Conservation (phyloP, 139 green algal genomes). For the Chlamydomonas schloesseri region DNA sequence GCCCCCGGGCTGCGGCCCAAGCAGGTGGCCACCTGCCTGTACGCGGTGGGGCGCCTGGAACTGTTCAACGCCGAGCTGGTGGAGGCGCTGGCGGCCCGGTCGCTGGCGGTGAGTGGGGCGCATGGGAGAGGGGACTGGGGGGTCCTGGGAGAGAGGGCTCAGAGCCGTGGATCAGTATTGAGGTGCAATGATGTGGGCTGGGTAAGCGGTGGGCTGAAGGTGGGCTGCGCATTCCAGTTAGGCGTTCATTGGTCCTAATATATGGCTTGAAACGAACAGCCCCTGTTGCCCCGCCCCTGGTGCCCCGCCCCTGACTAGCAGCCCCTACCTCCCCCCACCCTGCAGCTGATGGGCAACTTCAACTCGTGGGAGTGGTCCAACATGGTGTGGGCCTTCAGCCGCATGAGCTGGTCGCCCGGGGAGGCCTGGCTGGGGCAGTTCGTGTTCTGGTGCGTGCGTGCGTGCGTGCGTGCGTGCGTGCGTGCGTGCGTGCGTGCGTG, state of each 20-base stretch:
- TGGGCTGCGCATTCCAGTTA: too few relatives aligned
- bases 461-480: background rate
- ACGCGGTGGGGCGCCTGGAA: constrained; percentile 45
- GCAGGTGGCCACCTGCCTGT: constrained; percentile 37
- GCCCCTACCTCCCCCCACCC: background rate
- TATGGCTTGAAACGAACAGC: too few relatives aligned
- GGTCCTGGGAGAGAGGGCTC: background rate
- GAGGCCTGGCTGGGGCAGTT: constrained; percentile 28
- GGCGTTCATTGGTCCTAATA: too few relatives aligned
- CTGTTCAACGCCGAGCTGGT: constrained; percentile 51
- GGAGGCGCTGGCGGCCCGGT: background rate
- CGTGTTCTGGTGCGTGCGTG: constrained; percentile 16
- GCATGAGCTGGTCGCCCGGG: constrained; percentile 36
- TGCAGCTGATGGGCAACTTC: constrained; percentile 41
- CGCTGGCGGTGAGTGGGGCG: background rate
- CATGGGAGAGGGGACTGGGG: background rate
- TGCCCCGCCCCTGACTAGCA: background rate
- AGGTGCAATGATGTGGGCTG: too few relatives aligned
- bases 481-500: background rate
- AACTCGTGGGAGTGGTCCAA: constrained; percentile 26
- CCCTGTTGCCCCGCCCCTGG: too few relatives aligned
- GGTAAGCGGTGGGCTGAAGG: too few relatives aligned
- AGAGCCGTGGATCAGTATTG: too few relatives aligned
- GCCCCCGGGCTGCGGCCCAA: constrained; percentile 4
- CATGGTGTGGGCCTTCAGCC: constrained; percentile 30